These are phyloP conservation scores for Lanzia echinophila DNA, from an alignment of 2,329 filamentous ascomycete genomes.

Conservation along the genomic window DNA sequence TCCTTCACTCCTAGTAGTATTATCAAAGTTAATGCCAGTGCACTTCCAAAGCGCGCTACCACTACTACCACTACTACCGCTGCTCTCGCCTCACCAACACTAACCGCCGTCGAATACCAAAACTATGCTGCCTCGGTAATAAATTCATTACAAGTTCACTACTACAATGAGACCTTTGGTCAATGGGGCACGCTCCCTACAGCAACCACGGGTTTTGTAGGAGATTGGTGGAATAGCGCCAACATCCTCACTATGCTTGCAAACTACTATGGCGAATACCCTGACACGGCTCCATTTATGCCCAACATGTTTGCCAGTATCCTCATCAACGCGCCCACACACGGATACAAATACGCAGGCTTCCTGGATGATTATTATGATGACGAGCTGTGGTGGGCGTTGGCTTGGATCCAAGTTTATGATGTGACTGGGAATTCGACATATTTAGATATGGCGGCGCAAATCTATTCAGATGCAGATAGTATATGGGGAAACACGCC, in stretches of 20 bases:
- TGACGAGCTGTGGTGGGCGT: slow-evolving; percentile 59
- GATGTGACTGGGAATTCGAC: slow-evolving; percentile 45
- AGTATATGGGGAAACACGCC: slow-evolving; percentile 43
- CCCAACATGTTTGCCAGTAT: slow-evolving; percentile 14
- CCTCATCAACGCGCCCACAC: slow-evolving; percentile 18
- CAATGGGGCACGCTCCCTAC: slow-evolving; percentile 46
- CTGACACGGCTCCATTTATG: slow-evolving; percentile 3
- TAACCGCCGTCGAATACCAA: not conserved
- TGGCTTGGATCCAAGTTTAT: slow-evolving; percentile 50
- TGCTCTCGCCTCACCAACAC: not conserved
- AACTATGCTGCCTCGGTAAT: slow-evolving; percentile 5
- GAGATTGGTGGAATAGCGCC: slow-evolving; percentile 66
- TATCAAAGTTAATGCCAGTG: not conserved
- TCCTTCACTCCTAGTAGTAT: not conserved
- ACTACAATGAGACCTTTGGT: slow-evolving; percentile 50
- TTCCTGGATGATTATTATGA: slow-evolving; percentile 50
- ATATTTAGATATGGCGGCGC: slow-evolving; percentile 48
- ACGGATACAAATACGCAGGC: not conserved
- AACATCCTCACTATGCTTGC: slow-evolving; percentile 59
- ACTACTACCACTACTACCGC: not conserved
- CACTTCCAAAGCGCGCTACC: not conserved
- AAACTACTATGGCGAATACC: slow-evolving; percentile 38
- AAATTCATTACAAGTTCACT: slow-evolving; percentile 1
- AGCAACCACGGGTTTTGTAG: slow-evolving; percentile 54
- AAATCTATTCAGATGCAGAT: slow-evolving; percentile 51